These are phyloP conservation scores for Beverwykella pulmonaria DNA, from an alignment of 495 filamentous ascomycete species.

Conservation along the genomic window DNA sequence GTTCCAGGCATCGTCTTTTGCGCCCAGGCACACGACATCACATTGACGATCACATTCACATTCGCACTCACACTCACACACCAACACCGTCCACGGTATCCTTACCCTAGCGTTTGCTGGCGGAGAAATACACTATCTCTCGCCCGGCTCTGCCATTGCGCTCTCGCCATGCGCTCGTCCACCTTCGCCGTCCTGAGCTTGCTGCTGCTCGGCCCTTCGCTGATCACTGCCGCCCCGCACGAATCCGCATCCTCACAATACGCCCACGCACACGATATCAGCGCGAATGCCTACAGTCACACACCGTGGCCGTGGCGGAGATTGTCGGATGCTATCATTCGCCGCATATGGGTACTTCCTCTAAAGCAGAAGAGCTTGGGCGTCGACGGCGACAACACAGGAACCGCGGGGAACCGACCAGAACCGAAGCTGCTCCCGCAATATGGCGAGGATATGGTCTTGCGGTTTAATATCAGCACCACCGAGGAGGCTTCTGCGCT, in stretches of 20 bases:
- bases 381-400: neutral
- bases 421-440: slow-evolving; percentile 56
- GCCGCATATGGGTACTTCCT: slow-evolving; percentile 63
- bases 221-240: slow-evolving; percentile 34
- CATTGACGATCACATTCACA: neutral
- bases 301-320: slow-evolving; percentile 49
- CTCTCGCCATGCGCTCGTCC: slow-evolving; percentile 26
- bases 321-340: slow-evolving; percentile 66
- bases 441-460: slow-evolving; percentile 81
- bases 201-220: slow-evolving; percentile 35
- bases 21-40: neutral
- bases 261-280: neutral
- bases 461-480: slow-evolving; percentile 80
- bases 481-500: slow-evolving; percentile 71
- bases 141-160: neutral
- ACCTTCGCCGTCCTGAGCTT: slow-evolving; percentile 31
- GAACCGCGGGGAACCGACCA: neutral
- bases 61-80: neutral
- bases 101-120: slow-evolving; percentile 6
- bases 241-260: slow-evolving; percentile 4
- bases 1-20: neutral
- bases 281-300: neutral
- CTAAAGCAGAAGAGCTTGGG: slow-evolving; percentile 30
- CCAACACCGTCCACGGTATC: neutral
- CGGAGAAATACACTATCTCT: neutral